Base-by-base conservation (phyloP, 352 stramenopile genomes). In the Albugo laibachii region DNA sequence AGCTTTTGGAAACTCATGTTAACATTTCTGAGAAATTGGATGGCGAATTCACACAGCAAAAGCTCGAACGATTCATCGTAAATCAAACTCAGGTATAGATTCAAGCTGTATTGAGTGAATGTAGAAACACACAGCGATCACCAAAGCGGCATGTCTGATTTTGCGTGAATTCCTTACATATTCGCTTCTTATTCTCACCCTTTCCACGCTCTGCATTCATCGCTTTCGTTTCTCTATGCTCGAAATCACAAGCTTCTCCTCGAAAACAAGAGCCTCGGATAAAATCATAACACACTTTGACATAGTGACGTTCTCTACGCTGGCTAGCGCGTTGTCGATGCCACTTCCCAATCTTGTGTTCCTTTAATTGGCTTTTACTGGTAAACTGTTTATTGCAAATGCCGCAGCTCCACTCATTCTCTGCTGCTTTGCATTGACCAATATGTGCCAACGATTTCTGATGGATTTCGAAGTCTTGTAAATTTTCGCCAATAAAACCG, bases 221-320 rank as follows among this genome's bases (percentile, higher is more conserved):
- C 37, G 76, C 63, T 35, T 80, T 76, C 5, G 65, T 85, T 55
- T 78, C 54, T 0, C 66, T 69, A 56, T 91, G 77, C 45, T 79
- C 63, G 43, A 84, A 91, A 34, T 48, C 63, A 47, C 77, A 91
- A 19, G 58, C 54, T 48, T 86, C 77, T 13, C 77, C 74, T 36
- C 59, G 71, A 6, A 54, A 59, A 57, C 77, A 91, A 36, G 62
- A 49, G n/a, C 77, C 74, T 27, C 74, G 74, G 54, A 82, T 64
- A 48, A 86, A 87, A 45, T 91, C 74, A 54, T 86, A 91, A 64
- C 77, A 91, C 38, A 83, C 58, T 37, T 76, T 71, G 13, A 83
- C 63, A 8, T 71, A 63, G 44, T 83, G 73, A 13, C 72, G 65
- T 35, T 61, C 62, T 48, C 78, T 81, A 51, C 77, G 75, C 48